A percentile compares a stretch with the other conserved stretches of the same genome.
phyloP scores from a whole-genome alignment of 768 basidiomycete genomes.

The Collybia mongolica region DNA sequence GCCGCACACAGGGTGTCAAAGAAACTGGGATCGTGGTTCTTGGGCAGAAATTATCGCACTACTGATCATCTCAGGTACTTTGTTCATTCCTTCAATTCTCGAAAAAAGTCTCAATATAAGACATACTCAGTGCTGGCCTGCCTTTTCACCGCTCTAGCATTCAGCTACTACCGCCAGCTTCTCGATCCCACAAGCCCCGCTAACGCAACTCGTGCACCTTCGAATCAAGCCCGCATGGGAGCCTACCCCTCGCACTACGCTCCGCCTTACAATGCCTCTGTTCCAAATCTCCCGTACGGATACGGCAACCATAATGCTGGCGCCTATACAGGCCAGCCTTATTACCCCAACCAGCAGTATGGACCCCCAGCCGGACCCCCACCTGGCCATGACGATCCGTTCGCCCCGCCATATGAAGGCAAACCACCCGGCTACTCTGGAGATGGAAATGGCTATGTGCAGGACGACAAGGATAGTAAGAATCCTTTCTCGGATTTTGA shows the following conservation, averaged over 20 bases:
- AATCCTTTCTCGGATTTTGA: conserved; percentile 61
- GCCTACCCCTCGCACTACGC: conserved; percentile 53
- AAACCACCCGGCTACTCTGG: conserved; percentile 52
- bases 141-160: conserved; percentile 66
- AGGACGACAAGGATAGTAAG: conserved; percentile 36
- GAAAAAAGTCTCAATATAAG: neutral
- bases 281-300: conserved; percentile 27
- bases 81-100: neutral
- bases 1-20: conserved; percentile 52
- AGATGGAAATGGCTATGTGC: conserved; percentile 26
- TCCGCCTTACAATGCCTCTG: conserved; percentile 53
- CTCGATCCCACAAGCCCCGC: conserved; percentile 63
- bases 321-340: conserved; percentile 21
- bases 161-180: conserved; percentile 73
- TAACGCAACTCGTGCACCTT: conserved; percentile 49
- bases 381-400: conserved; percentile 33
- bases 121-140: conserved; percentile 44
- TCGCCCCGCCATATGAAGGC: conserved; percentile 29
- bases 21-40: conserved; percentile 61
- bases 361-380: conserved; percentile 54
- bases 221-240: conserved; percentile 32
- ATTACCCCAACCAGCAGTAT: conserved; percentile 25
- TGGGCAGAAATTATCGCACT: conserved; percentile 68
- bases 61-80: conserved; percentile 57
- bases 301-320: conserved; percentile 18